phyloP scores from a whole-genome alignment of 2,329 filamentous ascomycete species.

The Epichloe sylvatica region DNA sequence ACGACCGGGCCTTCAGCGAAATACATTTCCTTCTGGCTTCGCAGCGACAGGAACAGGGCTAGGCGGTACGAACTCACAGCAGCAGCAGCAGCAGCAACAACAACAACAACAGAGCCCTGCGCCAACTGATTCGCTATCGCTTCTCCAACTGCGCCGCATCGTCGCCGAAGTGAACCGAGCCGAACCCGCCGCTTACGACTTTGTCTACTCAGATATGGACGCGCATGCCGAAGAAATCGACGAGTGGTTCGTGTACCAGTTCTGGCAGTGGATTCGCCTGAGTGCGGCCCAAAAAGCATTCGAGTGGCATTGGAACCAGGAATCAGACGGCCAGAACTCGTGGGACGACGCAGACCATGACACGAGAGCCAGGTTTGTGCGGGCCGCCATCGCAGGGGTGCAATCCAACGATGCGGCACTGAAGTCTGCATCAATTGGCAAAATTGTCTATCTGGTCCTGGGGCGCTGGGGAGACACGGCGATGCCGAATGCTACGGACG shows the following conservation, averaged over 20 bases:
- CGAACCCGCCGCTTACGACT: slow-evolving; percentile 70
- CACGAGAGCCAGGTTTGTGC: slow-evolving; percentile 42
- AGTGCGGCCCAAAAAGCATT: slow-evolving; percentile 64
- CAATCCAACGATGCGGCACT: slow-evolving; percentile 33
- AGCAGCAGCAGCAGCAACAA: slow-evolving; percentile 11
- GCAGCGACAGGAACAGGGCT: slow-evolving; percentile 7
- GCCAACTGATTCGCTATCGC: slow-evolving; percentile 55
- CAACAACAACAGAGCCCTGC: slow-evolving; percentile 13
- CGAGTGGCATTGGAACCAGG: slow-evolving; percentile 56
- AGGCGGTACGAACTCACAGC: slow-evolving; percentile 5
- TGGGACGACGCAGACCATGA: slow-evolving; percentile 55
- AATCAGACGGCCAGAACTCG: slow-evolving; percentile 24
- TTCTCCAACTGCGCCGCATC: slow-evolving; percentile 58
- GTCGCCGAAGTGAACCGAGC: slow-evolving; percentile 58
- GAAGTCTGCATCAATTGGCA: slow-evolving; percentile 40
- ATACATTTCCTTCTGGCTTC: slow-evolving; percentile 14
- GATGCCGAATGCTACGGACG: slow-evolving; percentile 29
- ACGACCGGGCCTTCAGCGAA: slow-evolving; percentile 10
- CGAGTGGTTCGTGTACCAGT: slow-evolving; percentile 92
- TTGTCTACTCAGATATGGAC: slow-evolving; percentile 61
- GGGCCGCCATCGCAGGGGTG: slow-evolving; percentile 32
- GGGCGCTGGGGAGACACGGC: slow-evolving; percentile 60
- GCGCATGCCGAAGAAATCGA: slow-evolving; percentile 78
- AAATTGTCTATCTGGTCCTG: slow-evolving; percentile 47
- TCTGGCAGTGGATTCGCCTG: slow-evolving; percentile 70